phyloP scores from a whole-genome alignment of 2,329 filamentous ascomycete species.

The Dothistroma pini region DNA sequence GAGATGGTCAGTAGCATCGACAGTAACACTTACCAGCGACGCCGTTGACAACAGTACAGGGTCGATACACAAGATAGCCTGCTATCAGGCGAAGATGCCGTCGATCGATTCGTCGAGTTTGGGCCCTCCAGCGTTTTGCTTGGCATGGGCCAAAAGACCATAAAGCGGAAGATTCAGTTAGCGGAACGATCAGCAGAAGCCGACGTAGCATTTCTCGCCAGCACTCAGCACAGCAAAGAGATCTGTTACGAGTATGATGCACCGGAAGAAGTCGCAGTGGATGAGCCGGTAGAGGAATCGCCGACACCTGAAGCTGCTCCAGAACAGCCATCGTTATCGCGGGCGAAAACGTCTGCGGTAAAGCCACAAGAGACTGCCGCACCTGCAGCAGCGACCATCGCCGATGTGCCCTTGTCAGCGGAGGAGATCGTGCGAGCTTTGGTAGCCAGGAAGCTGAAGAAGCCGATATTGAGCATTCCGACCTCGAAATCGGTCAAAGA shows the following conservation, averaged over 20 bases:
- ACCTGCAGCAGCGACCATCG: neutral
- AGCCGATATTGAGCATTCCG: neutral
- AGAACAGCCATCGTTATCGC: neutral
- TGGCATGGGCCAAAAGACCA: neutral
- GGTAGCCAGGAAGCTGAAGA: neutral
- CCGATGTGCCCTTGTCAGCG: neutral
- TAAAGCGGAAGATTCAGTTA: neutral
- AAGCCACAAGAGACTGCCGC: neutral
- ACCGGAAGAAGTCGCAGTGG: neutral
- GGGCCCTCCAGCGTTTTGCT: conserved; percentile 79
- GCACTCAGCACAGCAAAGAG: neutral
- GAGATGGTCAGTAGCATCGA: conserved; percentile 53
- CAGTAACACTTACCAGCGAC: neutral
- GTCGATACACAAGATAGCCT: conserved; percentile 99
- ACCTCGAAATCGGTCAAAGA: conserved; percentile 94
- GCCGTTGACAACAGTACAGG: conserved; percentile 45
- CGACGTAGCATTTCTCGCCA: neutral
- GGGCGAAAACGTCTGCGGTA: neutral
- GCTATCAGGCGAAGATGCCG: conserved; percentile 77
- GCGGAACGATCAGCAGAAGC: neutral
- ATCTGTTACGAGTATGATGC: neutral
- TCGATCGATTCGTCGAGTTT: conserved; percentile 93
- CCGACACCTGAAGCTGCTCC: neutral
- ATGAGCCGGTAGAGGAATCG: neutral
- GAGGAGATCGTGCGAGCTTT: neutral